Percentiles rank a stretch among this genome's conserved stretches.
Conservation (phyloP, 495 filamentous ascomycete genomes). For the Podospora comata region DNA sequence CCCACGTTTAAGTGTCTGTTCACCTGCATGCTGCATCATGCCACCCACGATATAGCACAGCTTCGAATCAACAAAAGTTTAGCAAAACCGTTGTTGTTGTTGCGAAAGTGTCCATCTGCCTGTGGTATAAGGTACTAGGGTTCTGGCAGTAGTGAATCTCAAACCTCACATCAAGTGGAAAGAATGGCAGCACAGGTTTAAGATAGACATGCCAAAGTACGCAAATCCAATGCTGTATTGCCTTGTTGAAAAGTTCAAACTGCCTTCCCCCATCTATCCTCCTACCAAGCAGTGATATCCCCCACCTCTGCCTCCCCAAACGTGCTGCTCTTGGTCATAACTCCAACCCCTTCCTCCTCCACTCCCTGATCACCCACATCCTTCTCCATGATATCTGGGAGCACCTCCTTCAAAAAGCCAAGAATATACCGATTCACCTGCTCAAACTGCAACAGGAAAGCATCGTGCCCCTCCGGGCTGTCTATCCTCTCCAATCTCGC, state of each 20-base stretch:
- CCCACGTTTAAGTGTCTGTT: neutral
- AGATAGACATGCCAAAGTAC: neutral
- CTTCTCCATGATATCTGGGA: constrained; percentile 81
- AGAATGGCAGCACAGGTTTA: too few species aligned
- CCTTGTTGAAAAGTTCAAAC: neutral
- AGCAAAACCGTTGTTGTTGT: neutral
- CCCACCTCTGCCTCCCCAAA: constrained; percentile 96
- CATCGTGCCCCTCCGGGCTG: constrained; percentile 91
- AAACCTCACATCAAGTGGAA: too few species aligned
- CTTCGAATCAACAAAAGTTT: neutral
- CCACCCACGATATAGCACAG: neutral
- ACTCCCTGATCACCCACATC: constrained; percentile 48
- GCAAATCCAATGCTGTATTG: neutral
- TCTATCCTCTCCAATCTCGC: constrained; percentile 80
- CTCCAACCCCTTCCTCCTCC: constrained; percentile 44
- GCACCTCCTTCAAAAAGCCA: constrained; percentile 73
- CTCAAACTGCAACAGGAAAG: constrained; percentile 93
- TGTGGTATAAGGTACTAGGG: too few species aligned
- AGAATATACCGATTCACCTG: constrained; percentile 89
- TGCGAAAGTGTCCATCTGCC: too few species aligned
- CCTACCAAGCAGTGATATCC: constrained; percentile 93
- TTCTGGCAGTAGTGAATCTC: too few species aligned
- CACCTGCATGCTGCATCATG: neutral
- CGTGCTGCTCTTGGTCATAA: constrained; percentile 72
- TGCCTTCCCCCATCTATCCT: neutral